These are phyloP conservation scores for Talaromyces nanjingensis DNA, from an alignment of 495 filamentous ascomycete genomes.

Conservation along the genomic window DNA sequence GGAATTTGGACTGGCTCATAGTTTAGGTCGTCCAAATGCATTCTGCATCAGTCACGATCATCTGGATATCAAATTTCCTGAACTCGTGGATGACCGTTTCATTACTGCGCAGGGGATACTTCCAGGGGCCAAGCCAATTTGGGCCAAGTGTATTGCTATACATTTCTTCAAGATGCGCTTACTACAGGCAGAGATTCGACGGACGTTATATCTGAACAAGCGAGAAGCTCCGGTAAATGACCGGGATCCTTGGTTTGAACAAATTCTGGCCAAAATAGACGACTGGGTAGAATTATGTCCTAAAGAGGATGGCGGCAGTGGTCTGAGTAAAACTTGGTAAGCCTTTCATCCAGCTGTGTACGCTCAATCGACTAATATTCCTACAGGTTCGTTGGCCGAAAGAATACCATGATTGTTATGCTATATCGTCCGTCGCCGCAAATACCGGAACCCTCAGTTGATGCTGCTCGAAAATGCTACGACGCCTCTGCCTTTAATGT, in stretches of 20 bases:
- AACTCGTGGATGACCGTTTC: constrained; percentile 66
- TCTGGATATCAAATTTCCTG: constrained; percentile 76
- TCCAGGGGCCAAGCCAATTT: constrained; percentile 53
- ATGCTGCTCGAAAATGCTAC: constrained; percentile 71
- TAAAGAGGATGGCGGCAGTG: constrained; percentile 54
- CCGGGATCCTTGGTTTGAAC: constrained; percentile 72
- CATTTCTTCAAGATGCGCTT: constrained; percentile 91
- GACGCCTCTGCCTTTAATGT: constrained; percentile 77
- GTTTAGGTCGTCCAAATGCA: constrained; percentile 73
- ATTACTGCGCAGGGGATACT: constrained; percentile 74
- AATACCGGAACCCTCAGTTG: constrained; percentile 69
- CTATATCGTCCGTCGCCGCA: constrained; percentile 85
- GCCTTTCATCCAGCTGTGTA: constrained; percentile 12
- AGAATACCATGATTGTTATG: constrained; percentile 78
- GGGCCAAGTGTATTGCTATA: constrained; percentile 78
- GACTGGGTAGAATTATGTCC: constrained; percentile 63
- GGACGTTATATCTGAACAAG: constrained; percentile 76
- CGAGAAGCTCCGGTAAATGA: constrained; percentile 64
- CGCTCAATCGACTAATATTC: neutral
- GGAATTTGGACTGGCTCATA: constrained; percentile 82
- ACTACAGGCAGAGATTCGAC: constrained; percentile 77
- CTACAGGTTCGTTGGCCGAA: constrained; percentile 64
- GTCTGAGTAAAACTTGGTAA: constrained; percentile 59
- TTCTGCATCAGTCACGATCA: constrained; percentile 73
- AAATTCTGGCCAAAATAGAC: constrained; percentile 70